phyloP scores from a whole-genome alignment of 805 yeast genomes.

The Barnettozyma pratensis region DNA sequence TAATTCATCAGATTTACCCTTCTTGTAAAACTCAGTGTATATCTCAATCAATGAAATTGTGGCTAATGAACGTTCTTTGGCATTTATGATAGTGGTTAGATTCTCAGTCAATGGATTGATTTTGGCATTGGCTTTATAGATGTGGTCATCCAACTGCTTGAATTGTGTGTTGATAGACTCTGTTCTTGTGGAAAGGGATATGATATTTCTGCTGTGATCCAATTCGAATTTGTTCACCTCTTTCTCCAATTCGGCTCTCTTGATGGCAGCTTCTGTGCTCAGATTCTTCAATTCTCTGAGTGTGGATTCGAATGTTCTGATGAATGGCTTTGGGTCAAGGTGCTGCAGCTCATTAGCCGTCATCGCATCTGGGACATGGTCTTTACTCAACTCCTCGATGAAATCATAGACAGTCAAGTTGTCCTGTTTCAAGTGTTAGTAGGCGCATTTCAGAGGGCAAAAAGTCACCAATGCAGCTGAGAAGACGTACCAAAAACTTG shows the following conservation, averaged over 20 bases:
- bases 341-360: slow-evolving; percentile 5
- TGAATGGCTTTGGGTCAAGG: slow-evolving; percentile 90
- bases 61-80: slow-evolving; percentile 67
- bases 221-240: slow-evolving; percentile 59
- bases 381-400: slow-evolving; percentile 71
- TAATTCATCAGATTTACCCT: slow-evolving; percentile 45
- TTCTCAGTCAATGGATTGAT: slow-evolving; percentile 69
- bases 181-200: slow-evolving; percentile 46
- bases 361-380: slow-evolving; percentile 48
- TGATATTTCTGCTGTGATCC: slow-evolving; percentile 61
- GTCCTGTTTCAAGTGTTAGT: slow-evolving; percentile 25
- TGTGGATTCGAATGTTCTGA: slow-evolving; percentile 86
- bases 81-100: slow-evolving; percentile 59
- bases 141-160: slow-evolving; percentile 43
- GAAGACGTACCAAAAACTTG: slow-evolving; percentile 41
- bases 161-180: slow-evolving; percentile 43
- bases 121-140: slow-evolving; percentile 50
- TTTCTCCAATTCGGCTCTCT: slow-evolving; percentile 46
- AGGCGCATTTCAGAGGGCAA: not conserved
- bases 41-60: slow-evolving; percentile 71
- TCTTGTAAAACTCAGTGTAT: slow-evolving; percentile 66
- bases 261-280: slow-evolving; percentile 46
- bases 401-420: slow-evolving; percentile 75
- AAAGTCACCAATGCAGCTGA: not conserved
- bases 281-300: slow-evolving; percentile 63